Evolutionary conservation across 768 basidiomycete species (phyloP), one percentile per base, ranked within the genome.

Genomic region (Podaxis mareebaensis): DNA sequence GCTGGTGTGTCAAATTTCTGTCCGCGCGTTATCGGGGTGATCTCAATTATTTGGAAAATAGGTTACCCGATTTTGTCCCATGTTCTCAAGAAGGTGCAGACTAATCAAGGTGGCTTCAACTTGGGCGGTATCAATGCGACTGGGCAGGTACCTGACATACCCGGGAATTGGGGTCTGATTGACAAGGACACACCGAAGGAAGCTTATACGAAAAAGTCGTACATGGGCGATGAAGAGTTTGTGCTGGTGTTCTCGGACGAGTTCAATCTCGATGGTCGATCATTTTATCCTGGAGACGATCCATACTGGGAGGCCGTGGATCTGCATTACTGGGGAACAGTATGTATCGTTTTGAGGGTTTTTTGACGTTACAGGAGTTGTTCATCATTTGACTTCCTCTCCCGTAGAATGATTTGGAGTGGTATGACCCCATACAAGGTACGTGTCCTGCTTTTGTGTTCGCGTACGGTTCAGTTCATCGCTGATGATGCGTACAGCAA

Each of bases 281-380:
- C 87, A 72, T 76, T 91, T 81, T 74, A 92, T 86, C 83, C 95
- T 67, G 83, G 91, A 75, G 71, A 96, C 83, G 70, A 96, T 89
- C 78, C 95, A 83, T 82, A 86, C 81, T 71, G 96, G 95, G 93
- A 96, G 71, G 96, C 92, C 24, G 87, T 82, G 8, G 88, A 96
- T 72, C 73, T 96, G 36, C 86, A 96, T 71, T 97, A 96, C 74
- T 93, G 92, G 90, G 67, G 67, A 33, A 67, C 67, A n/a, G 67
- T 67, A 22, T 13, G 65, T 89, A 48, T 30, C 6, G 28, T 30
- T 30, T 30, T 6, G 28, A 6, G 28, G 66, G 20, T 6, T 30
- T 55, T 40, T 55, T 40, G 26, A 22, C n/a, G 10, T 49, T 8
- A 51, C 20, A 33, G 40, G 12, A n/a, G 15, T 59, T 26, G 28